Conservation (phyloP, 2,329 filamentous ascomycete genomes). For the Blastomyces percursus region DNA sequence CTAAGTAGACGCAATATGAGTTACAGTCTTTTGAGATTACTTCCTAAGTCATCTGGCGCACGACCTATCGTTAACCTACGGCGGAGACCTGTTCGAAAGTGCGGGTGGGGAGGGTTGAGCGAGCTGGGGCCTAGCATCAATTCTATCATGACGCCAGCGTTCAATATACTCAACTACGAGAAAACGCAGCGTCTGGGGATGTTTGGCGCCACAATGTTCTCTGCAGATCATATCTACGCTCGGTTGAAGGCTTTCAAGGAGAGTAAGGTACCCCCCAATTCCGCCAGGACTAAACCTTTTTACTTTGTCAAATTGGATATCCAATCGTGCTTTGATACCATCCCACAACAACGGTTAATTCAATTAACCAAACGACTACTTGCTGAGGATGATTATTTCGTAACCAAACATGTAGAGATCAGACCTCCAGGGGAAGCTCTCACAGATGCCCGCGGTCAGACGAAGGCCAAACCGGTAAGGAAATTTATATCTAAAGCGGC, state of each 20-base stretch:
- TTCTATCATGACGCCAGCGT: conserved; percentile 58
- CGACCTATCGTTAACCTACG: conserved; percentile 82
- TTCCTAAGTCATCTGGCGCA: conserved; percentile 68
- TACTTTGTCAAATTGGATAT: conserved; percentile 94
- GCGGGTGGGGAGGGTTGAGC: conserved; percentile 41
- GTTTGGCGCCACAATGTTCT: conserved; percentile 72
- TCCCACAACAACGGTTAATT: conserved; percentile 68
- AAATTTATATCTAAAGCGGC: conserved; percentile 47
- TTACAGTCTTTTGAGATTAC: conserved; percentile 64
- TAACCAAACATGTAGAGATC: conserved; percentile 66
- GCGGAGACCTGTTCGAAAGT: conserved; percentile 45
- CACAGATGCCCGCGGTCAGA: conserved; percentile 14
- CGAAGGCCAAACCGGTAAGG: conserved; percentile 21
- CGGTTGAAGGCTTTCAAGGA: conserved; percentile 60
- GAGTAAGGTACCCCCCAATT: conserved; percentile 10
- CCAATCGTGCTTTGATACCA: conserved; percentile 85
- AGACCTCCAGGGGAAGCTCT: conserved; percentile 35
- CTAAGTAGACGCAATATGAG: conserved; percentile 57
- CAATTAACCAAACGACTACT: conserved; percentile 49
- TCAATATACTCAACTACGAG: conserved; percentile 68
- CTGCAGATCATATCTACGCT: conserved; percentile 66
- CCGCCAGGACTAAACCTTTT: conserved; percentile 29
- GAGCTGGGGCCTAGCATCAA: conserved; percentile 58
- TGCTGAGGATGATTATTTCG: conserved; percentile 53
- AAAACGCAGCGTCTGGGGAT: conserved; percentile 48